phyloP scores from a whole-genome alignment of 2,329 filamentous ascomycete genomes.

The Fusarium pininemorale region DNA sequence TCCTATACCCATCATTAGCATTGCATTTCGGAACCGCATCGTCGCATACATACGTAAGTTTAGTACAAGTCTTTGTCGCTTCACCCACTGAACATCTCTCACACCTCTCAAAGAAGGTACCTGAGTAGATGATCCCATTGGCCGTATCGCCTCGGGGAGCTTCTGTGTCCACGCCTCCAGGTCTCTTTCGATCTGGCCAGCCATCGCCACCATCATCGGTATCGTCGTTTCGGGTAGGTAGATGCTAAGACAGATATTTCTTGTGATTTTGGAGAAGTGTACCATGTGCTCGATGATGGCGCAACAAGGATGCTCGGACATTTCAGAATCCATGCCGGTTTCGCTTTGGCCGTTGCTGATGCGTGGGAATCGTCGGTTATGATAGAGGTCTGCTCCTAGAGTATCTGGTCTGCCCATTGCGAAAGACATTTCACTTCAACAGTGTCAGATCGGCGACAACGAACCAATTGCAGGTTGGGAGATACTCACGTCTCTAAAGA shows the following conservation, averaged over 20 bases:
- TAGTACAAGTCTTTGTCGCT: not conserved
- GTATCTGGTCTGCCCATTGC: not conserved
- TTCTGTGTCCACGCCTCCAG: not conserved
- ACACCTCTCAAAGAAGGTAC: not conserved
- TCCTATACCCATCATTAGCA: not conserved
- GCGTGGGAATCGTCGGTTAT: not conserved
- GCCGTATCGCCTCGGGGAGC: not conserved
- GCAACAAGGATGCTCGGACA: not conserved
- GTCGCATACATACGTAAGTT: not conserved
- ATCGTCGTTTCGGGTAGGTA: not conserved
- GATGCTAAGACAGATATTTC: not conserved
- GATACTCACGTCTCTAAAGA: not conserved
- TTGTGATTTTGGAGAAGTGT: not conserved
- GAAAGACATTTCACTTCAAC: not conserved
- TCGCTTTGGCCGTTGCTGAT: not conserved
- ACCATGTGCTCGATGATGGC: not conserved
- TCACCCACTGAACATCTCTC: not conserved
- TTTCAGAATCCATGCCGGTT: not conserved
- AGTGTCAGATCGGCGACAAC: not conserved
- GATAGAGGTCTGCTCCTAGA: not conserved
- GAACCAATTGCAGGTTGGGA: rapidly evolving
- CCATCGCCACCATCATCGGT: not conserved
- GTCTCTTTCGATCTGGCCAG: not conserved
- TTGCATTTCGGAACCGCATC: too few relatives aligned
- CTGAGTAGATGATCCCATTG: not conserved